A percentile compares a stretch with the other conserved stretches of the same genome.
These are phyloP conservation scores for Populus deltoides DNA, from an alignment of 345 rosid species.

Conservation along the genomic window DNA sequence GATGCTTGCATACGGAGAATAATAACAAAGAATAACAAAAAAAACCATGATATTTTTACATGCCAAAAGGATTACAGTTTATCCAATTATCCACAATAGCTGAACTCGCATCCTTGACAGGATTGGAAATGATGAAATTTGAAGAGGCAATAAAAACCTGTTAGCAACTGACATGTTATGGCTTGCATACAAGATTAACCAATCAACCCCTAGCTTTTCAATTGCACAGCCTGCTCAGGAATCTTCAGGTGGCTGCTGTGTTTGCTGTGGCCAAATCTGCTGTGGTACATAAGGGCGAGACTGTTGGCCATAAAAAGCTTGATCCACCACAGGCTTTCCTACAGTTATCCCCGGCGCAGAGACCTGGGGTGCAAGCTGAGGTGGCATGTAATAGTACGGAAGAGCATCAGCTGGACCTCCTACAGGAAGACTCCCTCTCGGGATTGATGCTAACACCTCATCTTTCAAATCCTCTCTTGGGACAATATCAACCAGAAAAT, in stretches of 20 bases:
- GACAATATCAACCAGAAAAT: constrained; percentile 40
- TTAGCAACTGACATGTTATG: neutral
- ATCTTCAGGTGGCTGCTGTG: constrained; percentile 27
- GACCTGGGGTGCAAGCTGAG: constrained; percentile 31
- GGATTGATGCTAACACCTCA: constrained; percentile 27
- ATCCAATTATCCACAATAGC: constrained; percentile 9
- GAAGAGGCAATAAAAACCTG: neutral
- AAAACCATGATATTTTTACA: neutral
- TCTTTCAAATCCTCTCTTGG: constrained; percentile 41
- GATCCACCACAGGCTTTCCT: constrained; percentile 23
- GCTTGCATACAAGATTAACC: neutral
- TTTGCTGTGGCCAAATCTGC: constrained; percentile 32
- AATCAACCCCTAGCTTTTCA: neutral
- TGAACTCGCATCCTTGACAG: neutral
- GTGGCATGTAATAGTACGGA: constrained; percentile 30
- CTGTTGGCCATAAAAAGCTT: constrained; percentile 28
- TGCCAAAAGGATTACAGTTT: neutral
- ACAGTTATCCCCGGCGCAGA: constrained; percentile 16
- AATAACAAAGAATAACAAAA: neutral
- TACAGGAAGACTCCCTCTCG: constrained; percentile 27
- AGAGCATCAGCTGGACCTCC: constrained; percentile 31
- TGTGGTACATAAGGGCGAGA: constrained; percentile 23
- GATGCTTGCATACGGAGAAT: neutral
- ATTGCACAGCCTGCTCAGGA: constrained; percentile 3
- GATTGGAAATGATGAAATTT: neutral